phyloP scores from a whole-genome alignment of 202 grass and related monocot species.

The Cymbopogon flexuosus region DNA sequence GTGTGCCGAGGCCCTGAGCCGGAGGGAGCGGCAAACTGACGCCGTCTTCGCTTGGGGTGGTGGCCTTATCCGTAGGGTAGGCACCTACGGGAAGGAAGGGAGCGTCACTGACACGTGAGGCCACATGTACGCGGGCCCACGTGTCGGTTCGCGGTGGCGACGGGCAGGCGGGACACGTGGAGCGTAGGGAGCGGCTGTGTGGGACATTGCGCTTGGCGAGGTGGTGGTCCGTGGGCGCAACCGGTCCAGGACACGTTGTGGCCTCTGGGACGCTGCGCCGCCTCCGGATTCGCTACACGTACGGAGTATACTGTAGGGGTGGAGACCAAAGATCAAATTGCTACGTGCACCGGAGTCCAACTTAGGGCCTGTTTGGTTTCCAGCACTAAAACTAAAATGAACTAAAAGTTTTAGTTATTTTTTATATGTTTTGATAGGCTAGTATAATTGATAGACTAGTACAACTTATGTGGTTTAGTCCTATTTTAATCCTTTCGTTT shows the following conservation, averaged over 20 bases:
- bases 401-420: too few relatives aligned
- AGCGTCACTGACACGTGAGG: background rate
- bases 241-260: constrained; percentile 28
- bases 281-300: background rate
- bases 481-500: too few relatives aligned
- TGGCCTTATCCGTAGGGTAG: background rate
- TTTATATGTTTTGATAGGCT: too few relatives aligned
- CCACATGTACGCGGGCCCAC: background rate
- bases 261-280: background rate
- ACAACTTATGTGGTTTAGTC: too few relatives aligned
- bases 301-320: background rate
- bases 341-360: background rate
- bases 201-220: background rate
- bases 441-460: too few relatives aligned
- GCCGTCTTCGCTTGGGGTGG: background rate
- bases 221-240: background rate
- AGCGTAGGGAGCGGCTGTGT: background rate
- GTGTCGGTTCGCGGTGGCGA: background rate
- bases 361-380: too few relatives aligned
- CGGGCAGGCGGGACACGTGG: constrained; percentile 14
- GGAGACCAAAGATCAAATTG: background rate
- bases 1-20: too few relatives aligned
- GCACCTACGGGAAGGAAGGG: background rate
- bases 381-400: too few relatives aligned
- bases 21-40: constrained; percentile 22